phyloP scores from a whole-genome alignment of 805 yeast genomes.

The Maudiozyma turicensis region DNA sequence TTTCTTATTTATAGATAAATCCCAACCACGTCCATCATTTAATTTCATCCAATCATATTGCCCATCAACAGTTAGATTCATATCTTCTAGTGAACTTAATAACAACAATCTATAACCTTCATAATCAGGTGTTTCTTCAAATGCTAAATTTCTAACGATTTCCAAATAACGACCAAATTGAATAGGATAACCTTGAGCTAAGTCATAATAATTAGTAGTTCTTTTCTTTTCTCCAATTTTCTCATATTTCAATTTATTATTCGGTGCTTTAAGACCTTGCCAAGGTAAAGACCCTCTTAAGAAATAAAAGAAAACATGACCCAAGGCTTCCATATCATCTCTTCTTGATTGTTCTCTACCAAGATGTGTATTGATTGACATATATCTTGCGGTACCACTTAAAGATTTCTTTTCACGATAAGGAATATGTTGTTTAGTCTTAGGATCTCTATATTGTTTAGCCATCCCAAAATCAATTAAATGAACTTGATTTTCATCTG shows the following conservation, averaged over 20 bases:
- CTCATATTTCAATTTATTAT: constrained; percentile 78
- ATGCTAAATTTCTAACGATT: constrained; percentile 77
- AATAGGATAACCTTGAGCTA: constrained; percentile 81
- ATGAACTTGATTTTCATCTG: constrained; percentile 56
- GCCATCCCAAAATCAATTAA: constrained; percentile 85
- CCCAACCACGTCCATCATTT: constrained; percentile 96
- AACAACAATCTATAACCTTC: constrained; percentile 72
- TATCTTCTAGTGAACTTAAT: constrained; percentile 65
- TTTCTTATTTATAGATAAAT: constrained; percentile 75
- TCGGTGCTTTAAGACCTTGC: constrained; percentile 86
- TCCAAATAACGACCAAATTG: constrained; percentile 90
- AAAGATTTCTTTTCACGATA: constrained; percentile 71
- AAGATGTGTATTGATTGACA: constrained; percentile 82
- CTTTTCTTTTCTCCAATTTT: constrained; percentile 95
- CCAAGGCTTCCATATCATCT: constrained; percentile 73
- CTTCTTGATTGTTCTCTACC: constrained; percentile 78
- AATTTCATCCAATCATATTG: constrained; percentile 97
- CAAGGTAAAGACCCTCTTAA: constrained; percentile 74
- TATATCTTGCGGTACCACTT: constrained; percentile 79
- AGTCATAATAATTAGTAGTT: constrained; percentile 73
- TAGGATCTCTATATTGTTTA: constrained; percentile 72
- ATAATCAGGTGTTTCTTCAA: constrained; percentile 93
- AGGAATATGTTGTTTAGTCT: constrained; percentile 72
- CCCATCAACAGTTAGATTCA: constrained; percentile 68
- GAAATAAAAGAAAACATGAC: constrained; percentile 75